These are phyloP conservation scores for Pleurotus giganteus DNA, from an alignment of 768 basidiomycete species.

Conservation along the genomic window DNA sequence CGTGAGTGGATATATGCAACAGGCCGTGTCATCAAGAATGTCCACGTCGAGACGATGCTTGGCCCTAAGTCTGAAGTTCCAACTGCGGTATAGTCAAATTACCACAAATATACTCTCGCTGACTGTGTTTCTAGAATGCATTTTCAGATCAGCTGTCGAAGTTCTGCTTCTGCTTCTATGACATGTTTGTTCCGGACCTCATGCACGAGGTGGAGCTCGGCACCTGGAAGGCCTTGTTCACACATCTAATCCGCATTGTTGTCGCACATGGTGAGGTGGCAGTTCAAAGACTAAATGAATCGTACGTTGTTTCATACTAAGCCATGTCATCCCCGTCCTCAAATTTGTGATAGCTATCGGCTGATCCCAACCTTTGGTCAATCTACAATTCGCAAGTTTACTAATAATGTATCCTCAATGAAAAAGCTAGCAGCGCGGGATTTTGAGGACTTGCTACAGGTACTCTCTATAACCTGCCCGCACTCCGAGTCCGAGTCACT, in stretches of 20 bases:
- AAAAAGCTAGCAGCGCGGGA: conserved; percentile 31
- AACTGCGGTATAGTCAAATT: conserved; percentile 9
- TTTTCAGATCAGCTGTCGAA: conserved; percentile 27
- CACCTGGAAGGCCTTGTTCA: neutral
- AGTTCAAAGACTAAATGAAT: conserved; percentile 26
- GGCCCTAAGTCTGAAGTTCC: conserved; percentile 1
- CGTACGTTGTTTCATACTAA: conserved; percentile 19
- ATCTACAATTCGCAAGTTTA: conserved; percentile 27
- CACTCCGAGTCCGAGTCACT: neutral
- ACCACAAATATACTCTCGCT: no score
- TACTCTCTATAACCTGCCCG: conserved; percentile 10
- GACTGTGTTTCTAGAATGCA: no score
- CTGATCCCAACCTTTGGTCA: conserved; percentile 23
- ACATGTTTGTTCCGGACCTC: conserved; percentile 40
- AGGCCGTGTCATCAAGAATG: neutral
- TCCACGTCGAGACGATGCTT: neutral
- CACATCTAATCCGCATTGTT: conserved; percentile 28
- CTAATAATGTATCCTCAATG: conserved; percentile 27
- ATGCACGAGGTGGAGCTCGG: conserved; percentile 25
- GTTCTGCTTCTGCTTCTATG: conserved; percentile 32
- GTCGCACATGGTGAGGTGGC: conserved; percentile 20
- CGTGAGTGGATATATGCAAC: neutral
- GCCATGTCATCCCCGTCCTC: neutral
- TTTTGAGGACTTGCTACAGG: conserved; percentile 40
- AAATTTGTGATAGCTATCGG: conserved; percentile 17